Conservation (phyloP, 805 yeast species). For the Maudiozyma pseudohumilis region DNA sequence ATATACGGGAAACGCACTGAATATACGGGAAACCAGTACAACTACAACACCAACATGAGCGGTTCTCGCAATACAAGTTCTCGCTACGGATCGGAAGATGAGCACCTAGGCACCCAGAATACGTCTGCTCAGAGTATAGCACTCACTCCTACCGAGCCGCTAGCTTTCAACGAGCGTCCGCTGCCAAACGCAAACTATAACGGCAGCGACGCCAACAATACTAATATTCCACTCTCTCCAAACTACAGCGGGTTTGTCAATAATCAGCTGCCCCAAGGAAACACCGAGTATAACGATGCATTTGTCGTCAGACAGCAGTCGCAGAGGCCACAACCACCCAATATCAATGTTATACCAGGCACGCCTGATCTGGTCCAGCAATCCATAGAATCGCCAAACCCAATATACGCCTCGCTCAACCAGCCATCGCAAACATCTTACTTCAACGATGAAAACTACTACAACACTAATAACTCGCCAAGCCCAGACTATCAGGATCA, state of each 20-base stretch:
- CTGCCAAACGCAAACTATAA: background rate
- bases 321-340: constrained; percentile 13
- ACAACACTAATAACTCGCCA: constrained; percentile 9
- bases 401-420: constrained; percentile 4
- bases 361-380: constrained; percentile 15
- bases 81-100: too few species aligned
- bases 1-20: too few species aligned
- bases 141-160: constrained; percentile 5
- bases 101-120: too few species aligned
- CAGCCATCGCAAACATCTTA: constrained; percentile 7
- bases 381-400: constrained; percentile 4
- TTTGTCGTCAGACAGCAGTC: constrained; percentile 8
- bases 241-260: constrained; percentile 15
- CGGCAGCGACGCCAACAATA: background rate
- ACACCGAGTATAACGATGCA: constrained; percentile 18
- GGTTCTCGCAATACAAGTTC: too few species aligned
- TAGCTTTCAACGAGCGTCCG: constrained; percentile 2
- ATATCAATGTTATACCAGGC: constrained; percentile 20
- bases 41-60: too few species aligned
- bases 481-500: background rate
- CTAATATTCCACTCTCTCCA: background rate
- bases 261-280: constrained; percentile 10
- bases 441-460: constrained; percentile 21
- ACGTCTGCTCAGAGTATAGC: too few species aligned
- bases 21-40: too few species aligned